Evolutionary conservation across 495 filamentous ascomycete genomes (phyloP), one percentile per base, ranked within the genome.

Genomic region (Cercophora sp.): DNA sequence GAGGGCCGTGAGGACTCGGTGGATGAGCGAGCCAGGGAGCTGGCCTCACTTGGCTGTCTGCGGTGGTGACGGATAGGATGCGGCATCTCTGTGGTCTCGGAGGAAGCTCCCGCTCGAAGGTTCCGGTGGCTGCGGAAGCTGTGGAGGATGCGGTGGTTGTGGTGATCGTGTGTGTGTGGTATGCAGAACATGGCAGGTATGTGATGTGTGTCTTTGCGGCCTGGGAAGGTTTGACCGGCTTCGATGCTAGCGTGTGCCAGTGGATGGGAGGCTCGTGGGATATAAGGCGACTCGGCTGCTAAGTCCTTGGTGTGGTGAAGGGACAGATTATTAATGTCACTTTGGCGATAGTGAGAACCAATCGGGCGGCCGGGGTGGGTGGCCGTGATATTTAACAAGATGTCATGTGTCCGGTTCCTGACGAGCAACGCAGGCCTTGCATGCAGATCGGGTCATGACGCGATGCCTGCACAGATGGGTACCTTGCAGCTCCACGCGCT

Each of bases 111-210:
- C 23, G 48, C 26, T 22, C 43, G 59, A 34, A 66, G 59, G 25
- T 31, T 51, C 54, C 51, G 61, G 51, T 65, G 61, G 43, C 63
- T 65, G 40, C 65, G 61, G 61, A 68, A 65, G 48, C 61, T 58
- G 48, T 62, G 63, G 50, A 68, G 59, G 48, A 64, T 48, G 18
- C 55, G 52, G 44, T n/a, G 34, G 52, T 34, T 19, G 42, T 60
- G 58, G 20, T 59, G 40, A 18, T 57, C 48, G 27, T 60, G 32
- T 11, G 51, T 18, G 31, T 58, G 52, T 49, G 41, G 45, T 18
- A 46, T 35, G 57, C 61, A 63, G 55, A 64, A 58, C 63, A 68
- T 64, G 23, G 22, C 36, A n/a, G 23, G 13, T 23, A 36, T 22
- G 20, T 8, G 19, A 10, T 23, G 20, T n/a, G 6, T 8, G 46